Evolutionary conservation across 495 filamentous ascomycete genomes (phyloP).

Genomic region (Aspergillus nanangensis): DNA sequence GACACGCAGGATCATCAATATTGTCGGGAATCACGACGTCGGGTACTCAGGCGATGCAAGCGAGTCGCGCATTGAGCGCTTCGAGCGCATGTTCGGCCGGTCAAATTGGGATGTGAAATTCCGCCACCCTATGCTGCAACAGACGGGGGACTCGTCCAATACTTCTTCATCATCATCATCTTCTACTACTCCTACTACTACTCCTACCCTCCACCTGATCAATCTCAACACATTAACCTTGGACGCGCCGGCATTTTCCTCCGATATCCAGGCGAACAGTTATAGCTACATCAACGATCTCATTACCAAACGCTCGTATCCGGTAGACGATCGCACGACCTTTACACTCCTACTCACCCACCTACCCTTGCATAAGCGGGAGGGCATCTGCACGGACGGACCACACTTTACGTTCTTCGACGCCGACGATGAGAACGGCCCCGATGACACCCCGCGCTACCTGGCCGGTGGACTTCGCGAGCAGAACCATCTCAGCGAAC

Average conservation of each 20-base stretch:
- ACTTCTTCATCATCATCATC: not conserved
- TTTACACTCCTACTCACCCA: conserved; percentile 87
- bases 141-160: conserved; percentile 18
- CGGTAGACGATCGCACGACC: conserved; percentile 60
- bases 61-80: conserved; percentile 63
- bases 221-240: conserved; percentile 90
- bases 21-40: conserved; percentile 93
- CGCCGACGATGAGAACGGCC: conserved; percentile 35
- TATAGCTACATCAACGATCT: conserved; percentile 74
- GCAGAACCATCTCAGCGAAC: conserved; percentile 81
- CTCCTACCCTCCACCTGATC: conserved; percentile 63
- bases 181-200: conserved; percentile 15
- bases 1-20: conserved; percentile 74
- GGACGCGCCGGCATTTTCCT: conserved; percentile 69
- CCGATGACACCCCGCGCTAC: conserved; percentile 25
- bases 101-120: conserved; percentile 85
- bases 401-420: conserved; percentile 74
- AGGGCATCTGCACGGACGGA: conserved; percentile 77
- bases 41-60: conserved; percentile 92
- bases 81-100: conserved; percentile 77
- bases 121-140: conserved; percentile 30
- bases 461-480: conserved; percentile 67
- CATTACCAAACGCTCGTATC: conserved; percentile 55
- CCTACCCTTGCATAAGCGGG: conserved; percentile 80
- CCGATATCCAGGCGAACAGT: conserved; percentile 60